Base-by-base conservation (phyloP, 768 basidiomycete genomes). In the Saitozyma sp. region DNA sequence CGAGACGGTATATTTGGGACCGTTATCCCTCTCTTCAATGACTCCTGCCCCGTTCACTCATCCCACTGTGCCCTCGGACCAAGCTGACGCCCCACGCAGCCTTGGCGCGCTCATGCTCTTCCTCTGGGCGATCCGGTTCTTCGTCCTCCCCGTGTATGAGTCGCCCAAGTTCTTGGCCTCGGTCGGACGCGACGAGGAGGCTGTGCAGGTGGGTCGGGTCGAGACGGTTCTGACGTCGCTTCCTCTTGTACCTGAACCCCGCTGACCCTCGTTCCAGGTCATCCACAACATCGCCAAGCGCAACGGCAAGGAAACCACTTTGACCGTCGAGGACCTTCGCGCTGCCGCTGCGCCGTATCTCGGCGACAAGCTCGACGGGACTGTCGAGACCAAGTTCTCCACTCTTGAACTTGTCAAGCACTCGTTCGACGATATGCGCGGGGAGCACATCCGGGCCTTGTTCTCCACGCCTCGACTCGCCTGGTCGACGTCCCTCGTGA, bases 121-220 rank as follows among this genome's bases (percentile, higher is more conserved):
- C 17, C 85, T 89, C 84, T 88, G 88, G 16, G 87, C 85, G 0
- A 75, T 89, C 50, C 89, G 88, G 81, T 80, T 89, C 62, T 17
- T 86, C 40, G 78, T 88, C 37, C 88, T 84, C 81, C 65, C 65
- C 8, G 61, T 67, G 5, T 59, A 67, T 50, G 65, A 67, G 48
- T 63, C 61, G 29, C 65, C 65, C 46, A 63, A 63, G 46, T 63
- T 62, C 83, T 17, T 89, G 87, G 57, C 62, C 50, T 49, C 45
- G 9, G 58, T 62, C 17, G 65, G 65, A 10, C 42, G 50, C 38
- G 65, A 63, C 53, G 58, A 61, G 19, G 66, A 56, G 20, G 61
- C 58, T 39, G 62, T 67, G 11, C 20, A 19, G 37, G 58, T n/a
- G 41, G 38, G 45, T 37, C 46, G 29, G 14, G 85, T 88, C 6